A percentile compares a stretch with the other conserved stretches of the same genome.
Evolutionary conservation across 441 rosid species (phyloP).

Genomic region (Melastoma candidum): DNA sequence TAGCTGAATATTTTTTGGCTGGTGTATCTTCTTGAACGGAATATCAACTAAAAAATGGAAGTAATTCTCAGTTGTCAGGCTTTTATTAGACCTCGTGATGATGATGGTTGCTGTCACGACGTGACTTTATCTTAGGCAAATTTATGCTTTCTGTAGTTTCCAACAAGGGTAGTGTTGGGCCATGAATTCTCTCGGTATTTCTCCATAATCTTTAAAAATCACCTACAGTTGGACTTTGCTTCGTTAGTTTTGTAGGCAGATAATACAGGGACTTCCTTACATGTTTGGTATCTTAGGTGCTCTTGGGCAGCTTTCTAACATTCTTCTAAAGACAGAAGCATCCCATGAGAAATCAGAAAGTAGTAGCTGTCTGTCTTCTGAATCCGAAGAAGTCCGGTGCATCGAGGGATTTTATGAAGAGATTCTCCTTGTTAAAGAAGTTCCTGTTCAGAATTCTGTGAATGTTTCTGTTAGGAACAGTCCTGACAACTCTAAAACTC

Average conservation of each 20-base stretch:
- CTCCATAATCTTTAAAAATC: too few relatives aligned
- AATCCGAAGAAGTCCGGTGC: constrained; percentile 25
- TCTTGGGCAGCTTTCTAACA: constrained; percentile 40
- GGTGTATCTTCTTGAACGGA: too few relatives aligned
- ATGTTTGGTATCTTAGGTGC: constrained; percentile 33
- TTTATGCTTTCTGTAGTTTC: too few relatives aligned
- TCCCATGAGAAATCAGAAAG: constrained; percentile 25
- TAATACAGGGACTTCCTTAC: neutral
- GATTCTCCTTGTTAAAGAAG: constrained; percentile 45
- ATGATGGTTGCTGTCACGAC: too few relatives aligned
- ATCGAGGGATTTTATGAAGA: constrained; percentile 69
- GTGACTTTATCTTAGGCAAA: too few relatives aligned
- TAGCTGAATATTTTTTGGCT: neutral
- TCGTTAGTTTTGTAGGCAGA: too few relatives aligned
- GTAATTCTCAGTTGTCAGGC: too few relatives aligned
- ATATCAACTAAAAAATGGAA: too few relatives aligned
- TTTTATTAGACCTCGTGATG: too few relatives aligned
- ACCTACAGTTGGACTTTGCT: too few relatives aligned
- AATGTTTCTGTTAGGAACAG: constrained; percentile 56
- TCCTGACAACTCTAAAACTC: constrained; percentile 49
- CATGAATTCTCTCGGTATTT: too few relatives aligned
- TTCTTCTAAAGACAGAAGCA: constrained; percentile 35
- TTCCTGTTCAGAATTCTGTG: constrained; percentile 36
- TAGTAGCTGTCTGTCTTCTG: constrained; percentile 20
- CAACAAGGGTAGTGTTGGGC: too few relatives aligned